These are phyloP conservation scores for Phytophthora quininea DNA, from an alignment of 352 stramenopile species.

Conservation along the genomic window DNA sequence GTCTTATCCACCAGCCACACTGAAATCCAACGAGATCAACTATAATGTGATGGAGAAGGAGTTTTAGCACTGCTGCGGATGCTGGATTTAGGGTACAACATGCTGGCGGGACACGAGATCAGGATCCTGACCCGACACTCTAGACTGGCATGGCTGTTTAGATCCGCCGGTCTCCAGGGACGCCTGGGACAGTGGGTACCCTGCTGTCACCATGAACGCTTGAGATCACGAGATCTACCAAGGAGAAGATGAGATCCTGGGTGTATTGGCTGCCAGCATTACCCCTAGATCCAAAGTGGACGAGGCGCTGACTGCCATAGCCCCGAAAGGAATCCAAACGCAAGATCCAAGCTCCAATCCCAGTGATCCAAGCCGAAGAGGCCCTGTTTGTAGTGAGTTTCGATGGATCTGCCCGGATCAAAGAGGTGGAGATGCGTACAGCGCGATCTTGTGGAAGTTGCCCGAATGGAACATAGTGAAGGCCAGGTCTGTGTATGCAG, in stretches of 20 bases:
- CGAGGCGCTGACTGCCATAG: background rate
- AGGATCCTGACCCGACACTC: constrained; percentile 9
- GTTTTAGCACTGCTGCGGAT: constrained; percentile 1
- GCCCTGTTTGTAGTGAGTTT: constrained; percentile 5
- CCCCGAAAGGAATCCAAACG: background rate
- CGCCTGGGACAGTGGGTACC: constrained; percentile 1
- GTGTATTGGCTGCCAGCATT: constrained; percentile 1
- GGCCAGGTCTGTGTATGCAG: background rate
- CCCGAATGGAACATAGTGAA: constrained; percentile 8
- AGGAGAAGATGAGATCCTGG: no score
- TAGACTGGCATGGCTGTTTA: constrained; percentile 13
- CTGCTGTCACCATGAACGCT: background rate
- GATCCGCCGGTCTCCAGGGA: constrained; percentile 3
- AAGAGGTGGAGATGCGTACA: constrained; percentile 5
- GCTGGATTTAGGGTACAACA: constrained; percentile 13
- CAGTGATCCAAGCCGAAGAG: background rate
- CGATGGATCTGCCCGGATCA: constrained; percentile 9
- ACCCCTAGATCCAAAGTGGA: background rate
- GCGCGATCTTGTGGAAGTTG: constrained; percentile 11
- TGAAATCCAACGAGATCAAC: constrained; percentile 22
- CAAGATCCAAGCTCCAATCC: constrained; percentile 8
- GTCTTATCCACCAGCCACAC: constrained; percentile 7
- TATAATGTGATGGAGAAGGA: constrained; percentile 23
- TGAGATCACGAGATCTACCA: background rate
- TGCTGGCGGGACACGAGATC: constrained; percentile 8